phyloP scores from a whole-genome alignment of 1,139 yeast genomes.

The Saccharomyces hybrid region DNA sequence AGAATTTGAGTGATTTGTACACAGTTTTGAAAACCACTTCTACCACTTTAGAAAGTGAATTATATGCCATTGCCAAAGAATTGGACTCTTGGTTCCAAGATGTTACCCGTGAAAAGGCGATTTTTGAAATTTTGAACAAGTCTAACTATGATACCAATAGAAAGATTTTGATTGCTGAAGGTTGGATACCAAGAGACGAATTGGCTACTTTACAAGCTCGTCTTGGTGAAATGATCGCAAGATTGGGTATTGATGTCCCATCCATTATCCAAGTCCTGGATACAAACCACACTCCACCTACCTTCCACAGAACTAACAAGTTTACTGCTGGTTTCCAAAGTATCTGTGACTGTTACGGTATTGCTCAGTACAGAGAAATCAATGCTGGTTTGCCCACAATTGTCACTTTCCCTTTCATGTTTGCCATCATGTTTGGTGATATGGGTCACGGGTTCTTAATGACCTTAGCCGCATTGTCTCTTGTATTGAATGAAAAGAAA shows the following conservation, averaged over 20 bases:
- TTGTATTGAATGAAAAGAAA: conserved; percentile 61
- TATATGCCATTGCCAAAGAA: conserved; percentile 66
- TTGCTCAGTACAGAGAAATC: conserved; percentile 89
- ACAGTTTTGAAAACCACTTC: conserved; percentile 64
- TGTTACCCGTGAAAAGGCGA: conserved; percentile 62
- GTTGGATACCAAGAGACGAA: conserved; percentile 76
- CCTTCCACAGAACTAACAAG: conserved; percentile 84
- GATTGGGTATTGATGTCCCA: conserved; percentile 41
- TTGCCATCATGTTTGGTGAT: conserved; percentile 99
- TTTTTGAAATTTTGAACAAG: conserved; percentile 66
- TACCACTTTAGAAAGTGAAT: conserved; percentile 63
- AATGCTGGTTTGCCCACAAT: conserved; percentile 94
- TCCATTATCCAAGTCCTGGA: conserved; percentile 73
- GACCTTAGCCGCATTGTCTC: conserved; percentile 57
- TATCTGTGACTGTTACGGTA: conserved; percentile 91
- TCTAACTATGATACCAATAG: conserved; percentile 81
- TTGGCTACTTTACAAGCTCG: conserved; percentile 44
- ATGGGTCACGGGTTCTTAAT: conserved; percentile 89
- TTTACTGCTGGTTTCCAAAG: conserved; percentile 87
- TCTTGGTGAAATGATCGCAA: conserved; percentile 49
- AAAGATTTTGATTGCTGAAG: conserved; percentile 91
- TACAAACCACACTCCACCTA: conserved; percentile 86
- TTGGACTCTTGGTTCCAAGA: conserved; percentile 61
- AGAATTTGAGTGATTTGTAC: conserved; percentile 55
- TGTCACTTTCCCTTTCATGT: conserved; percentile 96